Evolutionary conservation across 768 basidiomycete species (phyloP).

Genomic region (Asterophora lycoperdoides): DNA sequence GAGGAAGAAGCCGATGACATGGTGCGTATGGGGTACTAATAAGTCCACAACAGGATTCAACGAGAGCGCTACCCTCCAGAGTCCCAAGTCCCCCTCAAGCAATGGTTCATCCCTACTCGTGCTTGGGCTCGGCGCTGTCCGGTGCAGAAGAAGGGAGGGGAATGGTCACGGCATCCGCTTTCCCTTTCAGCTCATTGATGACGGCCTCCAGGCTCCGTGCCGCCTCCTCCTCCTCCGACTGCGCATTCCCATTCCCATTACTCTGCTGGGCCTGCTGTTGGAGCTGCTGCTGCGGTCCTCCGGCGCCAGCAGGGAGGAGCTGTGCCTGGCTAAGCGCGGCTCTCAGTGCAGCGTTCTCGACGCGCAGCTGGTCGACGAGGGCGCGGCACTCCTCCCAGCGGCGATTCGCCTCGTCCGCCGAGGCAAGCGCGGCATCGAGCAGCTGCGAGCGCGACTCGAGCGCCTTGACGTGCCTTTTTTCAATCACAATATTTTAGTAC

Average conservation of each 20-base stretch:
- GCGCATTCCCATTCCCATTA: slow-evolving; percentile 17
- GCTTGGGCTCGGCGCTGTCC: slow-evolving; percentile 14
- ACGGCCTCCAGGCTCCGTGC: slow-evolving; percentile 22
- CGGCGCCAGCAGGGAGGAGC: slow-evolving; percentile 28
- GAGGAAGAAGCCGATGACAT: too few relatives aligned
- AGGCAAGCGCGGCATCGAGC: slow-evolving; percentile 79
- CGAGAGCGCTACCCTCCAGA: too few relatives aligned
- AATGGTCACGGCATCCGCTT: slow-evolving; percentile 19
- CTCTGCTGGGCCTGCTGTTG: slow-evolving; percentile 5
- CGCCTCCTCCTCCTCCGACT: slow-evolving; percentile 27
- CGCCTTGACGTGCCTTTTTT: slow-evolving; percentile 73
- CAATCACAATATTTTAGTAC: too few relatives aligned
- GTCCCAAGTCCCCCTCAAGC: too few relatives aligned
- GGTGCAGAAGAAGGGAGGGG: slow-evolving; percentile 5
- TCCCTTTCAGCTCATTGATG: slow-evolving; percentile 23
- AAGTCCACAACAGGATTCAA: too few relatives aligned
- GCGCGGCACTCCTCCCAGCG: slow-evolving; percentile 91
- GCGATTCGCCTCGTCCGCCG: slow-evolving; percentile 83
- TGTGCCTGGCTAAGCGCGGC: slow-evolving; percentile 58
- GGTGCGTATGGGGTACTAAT: too few relatives aligned
- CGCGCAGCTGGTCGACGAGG: slow-evolving; percentile 80
- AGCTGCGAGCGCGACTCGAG: slow-evolving; percentile 83
- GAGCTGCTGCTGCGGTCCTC: slow-evolving; percentile 5
- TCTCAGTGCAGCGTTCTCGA: slow-evolving; percentile 77
- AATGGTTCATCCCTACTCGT: neutral